Percentiles rank a stretch among this genome's conserved stretches.
Conservation (phyloP, 2,329 filamentous ascomycete genomes). For the Endocalyx cinctus region DNA sequence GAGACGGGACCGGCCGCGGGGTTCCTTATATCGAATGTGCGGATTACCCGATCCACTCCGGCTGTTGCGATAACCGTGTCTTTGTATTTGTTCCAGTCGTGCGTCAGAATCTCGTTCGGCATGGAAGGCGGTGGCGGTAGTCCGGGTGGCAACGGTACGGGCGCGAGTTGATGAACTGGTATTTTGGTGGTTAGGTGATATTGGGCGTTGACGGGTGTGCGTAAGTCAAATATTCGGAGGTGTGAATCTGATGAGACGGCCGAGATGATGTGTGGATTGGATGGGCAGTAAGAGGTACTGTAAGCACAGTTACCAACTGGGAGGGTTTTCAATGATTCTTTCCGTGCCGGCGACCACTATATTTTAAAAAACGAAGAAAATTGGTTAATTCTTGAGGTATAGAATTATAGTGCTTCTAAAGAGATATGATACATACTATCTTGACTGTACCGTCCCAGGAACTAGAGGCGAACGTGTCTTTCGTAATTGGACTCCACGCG, state of each 20-base stretch:
- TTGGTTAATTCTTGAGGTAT: background rate
- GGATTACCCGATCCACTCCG: conserved; percentile 81
- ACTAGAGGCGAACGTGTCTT: conserved; percentile 84
- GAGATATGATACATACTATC: conserved; percentile 48
- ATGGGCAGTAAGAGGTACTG: conserved; percentile 83
- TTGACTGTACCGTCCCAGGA: conserved; percentile 97
- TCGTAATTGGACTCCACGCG: conserved; percentile 85
- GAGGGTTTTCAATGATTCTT: conserved; percentile 73
- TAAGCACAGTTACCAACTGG: conserved; percentile 94
- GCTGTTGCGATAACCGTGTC: conserved; percentile 79
- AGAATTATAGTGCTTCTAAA: background rate
- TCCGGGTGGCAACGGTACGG: conserved; percentile 33
- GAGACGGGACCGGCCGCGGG: conserved; percentile 67
- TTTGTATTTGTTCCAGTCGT: conserved; percentile 99
- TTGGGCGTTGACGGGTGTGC: conserved; percentile 77
- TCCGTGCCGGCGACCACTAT: conserved; percentile 78
- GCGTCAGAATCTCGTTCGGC: conserved; percentile 83
- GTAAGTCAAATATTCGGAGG: conserved; percentile 85
- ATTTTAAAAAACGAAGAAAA: background rate
- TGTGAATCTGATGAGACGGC: conserved; percentile 86
- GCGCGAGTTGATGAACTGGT: conserved; percentile 70
- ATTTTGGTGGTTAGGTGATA: conserved; percentile 84
- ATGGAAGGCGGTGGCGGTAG: conserved; percentile 33
- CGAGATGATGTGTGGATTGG: conserved; percentile 79
- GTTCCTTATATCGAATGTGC: conserved; percentile 85